phyloP scores from a whole-genome alignment of 371 early-diverging fungal genomes.

The Umbelopsis sp. region DNA sequence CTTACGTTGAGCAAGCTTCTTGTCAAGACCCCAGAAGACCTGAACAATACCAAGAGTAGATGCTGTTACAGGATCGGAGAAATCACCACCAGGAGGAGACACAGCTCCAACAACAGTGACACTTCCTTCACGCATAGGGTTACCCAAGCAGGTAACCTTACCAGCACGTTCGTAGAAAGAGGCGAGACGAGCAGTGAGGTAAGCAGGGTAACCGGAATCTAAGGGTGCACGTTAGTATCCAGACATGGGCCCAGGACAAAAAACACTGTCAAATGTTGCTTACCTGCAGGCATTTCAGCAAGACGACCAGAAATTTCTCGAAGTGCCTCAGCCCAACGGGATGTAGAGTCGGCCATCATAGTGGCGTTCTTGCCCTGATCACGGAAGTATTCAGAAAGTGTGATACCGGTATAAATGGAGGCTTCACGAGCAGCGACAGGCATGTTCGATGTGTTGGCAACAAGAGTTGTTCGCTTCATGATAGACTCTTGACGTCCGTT shows the following conservation, averaged over 20 bases:
- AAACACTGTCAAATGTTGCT: background rate
- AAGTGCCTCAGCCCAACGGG: conserved; percentile 99
- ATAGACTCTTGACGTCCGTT: conserved; percentile 96
- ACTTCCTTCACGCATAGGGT: conserved; percentile 93
- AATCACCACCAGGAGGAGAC: conserved; percentile 99
- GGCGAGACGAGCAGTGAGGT: conserved; percentile 98
- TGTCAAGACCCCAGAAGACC: conserved; percentile 99
- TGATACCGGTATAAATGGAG: conserved; percentile 99
- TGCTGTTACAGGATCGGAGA: conserved; percentile 99
- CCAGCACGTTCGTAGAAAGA: conserved; percentile 99
- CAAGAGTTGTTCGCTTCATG: conserved; percentile 99
- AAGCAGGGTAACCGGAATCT: conserved; percentile 99
- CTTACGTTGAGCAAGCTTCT: conserved; percentile 99
- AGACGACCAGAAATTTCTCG: conserved; percentile 99
- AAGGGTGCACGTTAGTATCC: no score
- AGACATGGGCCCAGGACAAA: no score
- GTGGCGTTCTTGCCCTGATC: conserved; percentile 99
- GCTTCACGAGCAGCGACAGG: conserved; percentile 99
- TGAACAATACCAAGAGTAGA: conserved; percentile 99
- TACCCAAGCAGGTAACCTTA: conserved; percentile 95
- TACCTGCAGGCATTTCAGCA: conserved; percentile 99
- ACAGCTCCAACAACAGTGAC: conserved; percentile 99
- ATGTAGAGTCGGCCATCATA: conserved; percentile 99
- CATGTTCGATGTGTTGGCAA: conserved; percentile 99
- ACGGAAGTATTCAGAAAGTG: conserved; percentile 99